These are phyloP conservation scores for Psidium guajava DNA, from an alignment of 345 rosid genomes.

Conservation along the genomic window DNA sequence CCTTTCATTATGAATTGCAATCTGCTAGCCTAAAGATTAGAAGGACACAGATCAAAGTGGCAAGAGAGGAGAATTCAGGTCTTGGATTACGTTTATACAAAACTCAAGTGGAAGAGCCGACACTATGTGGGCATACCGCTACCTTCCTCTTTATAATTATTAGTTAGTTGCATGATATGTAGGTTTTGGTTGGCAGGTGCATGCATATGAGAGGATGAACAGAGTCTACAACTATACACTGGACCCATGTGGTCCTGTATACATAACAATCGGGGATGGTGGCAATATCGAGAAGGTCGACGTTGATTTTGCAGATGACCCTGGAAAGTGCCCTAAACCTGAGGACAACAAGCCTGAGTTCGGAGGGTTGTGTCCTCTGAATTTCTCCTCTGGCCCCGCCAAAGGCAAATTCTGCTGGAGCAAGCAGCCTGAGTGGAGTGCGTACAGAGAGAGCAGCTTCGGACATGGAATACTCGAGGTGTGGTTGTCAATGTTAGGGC, in stretches of 20 bases:
- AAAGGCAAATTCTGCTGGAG: constrained; percentile 77
- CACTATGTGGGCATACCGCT: not conserved
- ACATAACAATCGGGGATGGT: constrained; percentile 79
- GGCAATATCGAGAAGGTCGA: constrained; percentile 79
- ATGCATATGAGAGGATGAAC: constrained; percentile 87
- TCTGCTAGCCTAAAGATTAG: not conserved
- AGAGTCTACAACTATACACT: constrained; percentile 64
- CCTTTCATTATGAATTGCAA: not conserved
- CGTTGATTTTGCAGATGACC: constrained; percentile 64
- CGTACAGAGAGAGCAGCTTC: constrained; percentile 83
- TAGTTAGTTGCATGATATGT: not conserved
- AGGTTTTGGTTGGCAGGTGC: constrained; percentile 31
- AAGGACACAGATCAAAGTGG: not conserved
- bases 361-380: constrained; percentile 56
- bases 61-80: not conserved
- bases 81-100: not conserved
- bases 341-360: constrained; percentile 52
- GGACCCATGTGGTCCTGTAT: constrained; percentile 67
- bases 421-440: constrained; percentile 80
- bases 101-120: not conserved
- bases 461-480: constrained; percentile 93
- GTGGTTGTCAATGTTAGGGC: not conserved
- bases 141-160: not conserved
- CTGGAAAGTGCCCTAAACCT: constrained; percentile 67
- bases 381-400: constrained; percentile 72